Evolutionary conservation across 306 rosid species (phyloP), one percentile per base, ranked within the genome.

Genomic region (Begonia peltatifolia): DNA sequence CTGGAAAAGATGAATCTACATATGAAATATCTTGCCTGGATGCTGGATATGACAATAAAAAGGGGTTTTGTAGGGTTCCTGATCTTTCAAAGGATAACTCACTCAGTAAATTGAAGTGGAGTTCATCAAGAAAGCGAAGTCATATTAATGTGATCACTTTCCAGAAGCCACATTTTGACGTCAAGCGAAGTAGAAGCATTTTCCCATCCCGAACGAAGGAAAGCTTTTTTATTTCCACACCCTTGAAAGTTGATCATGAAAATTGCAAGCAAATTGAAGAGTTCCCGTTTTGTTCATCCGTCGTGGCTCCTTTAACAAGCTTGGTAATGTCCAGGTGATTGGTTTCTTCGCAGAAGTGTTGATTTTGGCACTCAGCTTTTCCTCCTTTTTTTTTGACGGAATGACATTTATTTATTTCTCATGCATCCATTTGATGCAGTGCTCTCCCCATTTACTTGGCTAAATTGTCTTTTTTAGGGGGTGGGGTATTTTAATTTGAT

Each of bases 241-340:
- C 87, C 0, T 59, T 82, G 61, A 80, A 80, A 53, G 77, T 72
- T 44, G 88, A 89, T 60, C 77, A 72, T 46, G 95, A 89, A 10
- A 87, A 85, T 87, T 82, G 74, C 78, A 84, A 84, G 54, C 78
- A 64, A 63, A 46, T 47, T 0, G 81, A 86, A 13, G 97, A 82
- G 72, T 82, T 87, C 18, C 61, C 72, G 41, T 89, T 89, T 61
- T 60, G 59, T 53, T 68, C 94, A 38, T 75, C 93, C 0, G 97
- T 84, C 30, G 97, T 71, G 52, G 79, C 97, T 2, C 66, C 81
- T 30, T 60, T 82, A 65, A 70, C 87, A 15, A 89, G 71, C 71
- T 60, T 80, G 82, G 95, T 89, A 47, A 78, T 89, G 97, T 89
- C 92, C 59, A 85, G 84, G 67, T 85, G 78, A 71, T 48, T 30